These are phyloP conservation scores for Mycena chlorophos DNA, from an alignment of 768 basidiomycete genomes.

Conservation along the genomic window DNA sequence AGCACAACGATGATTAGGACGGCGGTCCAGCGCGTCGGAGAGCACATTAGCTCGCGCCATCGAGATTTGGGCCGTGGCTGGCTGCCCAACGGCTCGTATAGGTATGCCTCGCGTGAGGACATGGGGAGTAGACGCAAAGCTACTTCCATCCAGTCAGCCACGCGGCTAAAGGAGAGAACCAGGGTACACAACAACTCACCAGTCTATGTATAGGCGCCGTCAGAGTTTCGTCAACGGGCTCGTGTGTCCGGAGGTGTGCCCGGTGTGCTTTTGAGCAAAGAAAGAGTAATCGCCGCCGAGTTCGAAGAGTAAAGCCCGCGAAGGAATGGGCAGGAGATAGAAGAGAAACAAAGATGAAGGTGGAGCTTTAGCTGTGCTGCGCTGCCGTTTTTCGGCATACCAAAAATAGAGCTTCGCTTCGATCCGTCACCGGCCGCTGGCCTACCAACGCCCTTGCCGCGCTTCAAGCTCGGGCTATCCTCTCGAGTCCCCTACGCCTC, in stretches of 20 bases:
- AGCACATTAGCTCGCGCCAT: neutral
- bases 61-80: neutral
- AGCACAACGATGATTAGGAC: constrained; percentile 18
- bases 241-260: neutral
- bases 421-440: neutral
- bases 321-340: neutral
- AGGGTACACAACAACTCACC: neutral
- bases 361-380: neutral
- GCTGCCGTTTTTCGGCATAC: neutral
- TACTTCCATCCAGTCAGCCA: neutral
- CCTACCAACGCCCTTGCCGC: neutral
- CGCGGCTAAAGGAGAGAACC: neutral
- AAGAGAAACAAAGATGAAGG: neutral
- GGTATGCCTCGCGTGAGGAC: constrained; percentile 5
- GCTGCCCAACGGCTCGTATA: constrained; percentile 3
- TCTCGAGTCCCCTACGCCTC: neutral
- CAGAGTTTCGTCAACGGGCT: neutral
- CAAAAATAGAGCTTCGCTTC: neutral
- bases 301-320: neutral
- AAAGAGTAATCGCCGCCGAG: neutral
- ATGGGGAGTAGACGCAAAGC: neutral
- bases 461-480: neutral
- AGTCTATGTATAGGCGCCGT: neutral
- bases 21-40: constrained; percentile 13
- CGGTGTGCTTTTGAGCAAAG: neutral